A percentile compares a stretch with the other conserved stretches of the same genome.
Conservation (phyloP, 805 yeast species). For the Zygosaccharomyces bisporus region DNA sequence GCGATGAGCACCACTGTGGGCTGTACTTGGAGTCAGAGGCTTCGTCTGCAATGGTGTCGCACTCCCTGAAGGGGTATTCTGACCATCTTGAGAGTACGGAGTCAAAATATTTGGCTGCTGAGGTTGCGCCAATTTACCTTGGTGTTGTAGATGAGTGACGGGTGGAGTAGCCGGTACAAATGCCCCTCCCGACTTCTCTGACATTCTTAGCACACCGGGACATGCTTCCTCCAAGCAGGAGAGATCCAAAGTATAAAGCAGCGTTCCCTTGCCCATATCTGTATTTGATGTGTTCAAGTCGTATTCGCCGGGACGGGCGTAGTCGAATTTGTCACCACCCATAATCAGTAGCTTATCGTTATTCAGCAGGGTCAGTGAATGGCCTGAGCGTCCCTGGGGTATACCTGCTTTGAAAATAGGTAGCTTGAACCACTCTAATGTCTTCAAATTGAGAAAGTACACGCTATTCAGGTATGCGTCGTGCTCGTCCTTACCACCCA, state of each 20-base stretch:
- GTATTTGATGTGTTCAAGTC: conserved; percentile 51
- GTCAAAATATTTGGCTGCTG: conserved; percentile 29
- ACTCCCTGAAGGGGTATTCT: conserved; percentile 15
- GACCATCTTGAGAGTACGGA: conserved; percentile 20
- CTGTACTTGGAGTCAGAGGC: conserved; percentile 14
- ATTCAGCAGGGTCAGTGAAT: conserved; percentile 68
- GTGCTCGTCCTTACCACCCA: conserved; percentile 81
- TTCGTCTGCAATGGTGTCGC: conserved; percentile 13
- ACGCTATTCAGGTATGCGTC: conserved; percentile 66
- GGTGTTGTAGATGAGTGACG: conserved; percentile 8
- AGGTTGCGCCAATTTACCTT: conserved; percentile 6
- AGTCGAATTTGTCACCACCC: conserved; percentile 88
- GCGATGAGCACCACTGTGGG: neutral
- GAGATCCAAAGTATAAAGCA: conserved; percentile 62
- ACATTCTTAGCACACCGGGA: conserved; percentile 40
- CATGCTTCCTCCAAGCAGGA: conserved; percentile 35
- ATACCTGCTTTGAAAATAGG: conserved; percentile 40
- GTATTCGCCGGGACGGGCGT: conserved; percentile 46
- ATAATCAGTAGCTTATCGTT: conserved; percentile 71
- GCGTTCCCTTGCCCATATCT: conserved; percentile 54
- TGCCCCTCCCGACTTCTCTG: conserved; percentile 26
- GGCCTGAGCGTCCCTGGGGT: conserved; percentile 90
- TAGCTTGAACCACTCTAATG: conserved; percentile 69
- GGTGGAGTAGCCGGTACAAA: conserved; percentile 22
- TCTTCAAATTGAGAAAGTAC: conserved; percentile 69